Conservation (phyloP, 345 rosid species). For the Geranium brycei region DNA sequence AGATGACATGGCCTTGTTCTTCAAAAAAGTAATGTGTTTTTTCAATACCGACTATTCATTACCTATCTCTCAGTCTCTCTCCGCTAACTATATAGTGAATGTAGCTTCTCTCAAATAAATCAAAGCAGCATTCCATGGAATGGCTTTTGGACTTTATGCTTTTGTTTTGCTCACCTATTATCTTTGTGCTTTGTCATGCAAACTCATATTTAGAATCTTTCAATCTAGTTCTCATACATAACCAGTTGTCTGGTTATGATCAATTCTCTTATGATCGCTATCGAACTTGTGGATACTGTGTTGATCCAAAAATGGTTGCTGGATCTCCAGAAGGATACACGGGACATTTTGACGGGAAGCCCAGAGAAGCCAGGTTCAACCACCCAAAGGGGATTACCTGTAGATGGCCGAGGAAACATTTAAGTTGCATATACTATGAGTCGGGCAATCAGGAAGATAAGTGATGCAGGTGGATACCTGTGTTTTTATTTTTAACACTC, state of each 20-base stretch:
- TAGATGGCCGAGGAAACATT: constrained; percentile 83
- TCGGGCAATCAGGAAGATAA: constrained; percentile 87
- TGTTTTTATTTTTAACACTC: not conserved
- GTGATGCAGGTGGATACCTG: constrained; percentile 47
- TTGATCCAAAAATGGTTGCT: constrained; percentile 57
- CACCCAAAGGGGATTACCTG: constrained; percentile 79
- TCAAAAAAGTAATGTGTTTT: too few relatives aligned
- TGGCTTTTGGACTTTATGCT: not conserved
- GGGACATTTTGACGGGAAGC: constrained; percentile 86
- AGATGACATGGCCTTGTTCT: too few relatives aligned
- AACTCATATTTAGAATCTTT: not conserved
- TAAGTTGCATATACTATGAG: constrained; percentile 79
- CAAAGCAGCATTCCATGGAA: not conserved
- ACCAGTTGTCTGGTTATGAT: not conserved
- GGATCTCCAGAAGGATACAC: constrained; percentile 79
- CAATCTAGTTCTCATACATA: not conserved
- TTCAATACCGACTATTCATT: too few relatives aligned
- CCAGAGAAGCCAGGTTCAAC: constrained; percentile 73
- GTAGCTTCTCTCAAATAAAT: too few relatives aligned
- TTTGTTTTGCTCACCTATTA: too few relatives aligned
- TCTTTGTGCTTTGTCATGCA: not conserved
- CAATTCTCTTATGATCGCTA: not conserved
- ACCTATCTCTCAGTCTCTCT: too few relatives aligned
- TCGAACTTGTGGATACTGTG: not conserved
- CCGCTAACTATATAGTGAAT: too few relatives aligned